Conservation (phyloP, 805 yeast species). For the Candida pini region DNA sequence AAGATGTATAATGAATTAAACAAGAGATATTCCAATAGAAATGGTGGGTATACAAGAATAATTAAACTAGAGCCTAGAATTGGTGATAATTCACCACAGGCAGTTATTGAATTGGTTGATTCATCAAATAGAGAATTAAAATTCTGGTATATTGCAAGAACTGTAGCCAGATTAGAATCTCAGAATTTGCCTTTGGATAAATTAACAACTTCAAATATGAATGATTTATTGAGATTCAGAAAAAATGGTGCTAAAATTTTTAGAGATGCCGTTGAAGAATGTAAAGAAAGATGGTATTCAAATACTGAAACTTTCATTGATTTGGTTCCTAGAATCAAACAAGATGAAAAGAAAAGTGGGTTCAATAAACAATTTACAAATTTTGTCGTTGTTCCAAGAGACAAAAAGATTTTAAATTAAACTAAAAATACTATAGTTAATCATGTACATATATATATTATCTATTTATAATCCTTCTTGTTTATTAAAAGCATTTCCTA, state of each 20-base stretch:
- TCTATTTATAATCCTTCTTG: neutral
- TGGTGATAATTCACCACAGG: conserved; percentile 88
- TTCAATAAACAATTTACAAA: conserved; percentile 25
- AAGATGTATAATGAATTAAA: conserved; percentile 63
- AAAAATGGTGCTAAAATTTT: conserved; percentile 50
- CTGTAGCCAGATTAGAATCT: conserved; percentile 72
- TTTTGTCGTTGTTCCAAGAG: conserved; percentile 30
- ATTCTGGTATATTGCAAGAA: conserved; percentile 72
- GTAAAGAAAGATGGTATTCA: conserved; percentile 42
- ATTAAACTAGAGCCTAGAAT: conserved; percentile 77
- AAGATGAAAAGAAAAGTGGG: conserved; percentile 19
- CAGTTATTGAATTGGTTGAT: conserved; percentile 82
- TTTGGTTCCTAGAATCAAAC: conserved; percentile 28
- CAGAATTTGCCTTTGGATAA: conserved; percentile 50
- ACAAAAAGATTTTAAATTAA: conserved; percentile 1
- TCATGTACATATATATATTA: too few relatives aligned
- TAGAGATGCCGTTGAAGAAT: conserved; percentile 53
- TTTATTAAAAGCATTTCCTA: conserved; percentile 34
- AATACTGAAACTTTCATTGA: conserved; percentile 5
- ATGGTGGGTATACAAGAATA: conserved; percentile 83
- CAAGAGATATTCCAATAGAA: conserved; percentile 55
- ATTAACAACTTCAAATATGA: conserved; percentile 52
- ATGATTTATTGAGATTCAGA: conserved; percentile 41
- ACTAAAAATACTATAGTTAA: too few relatives aligned
- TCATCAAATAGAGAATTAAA: conserved; percentile 52